Conservation (phyloP, 2,329 filamentous ascomycete species). For the Aspergillus pseudoglaucus region DNA sequence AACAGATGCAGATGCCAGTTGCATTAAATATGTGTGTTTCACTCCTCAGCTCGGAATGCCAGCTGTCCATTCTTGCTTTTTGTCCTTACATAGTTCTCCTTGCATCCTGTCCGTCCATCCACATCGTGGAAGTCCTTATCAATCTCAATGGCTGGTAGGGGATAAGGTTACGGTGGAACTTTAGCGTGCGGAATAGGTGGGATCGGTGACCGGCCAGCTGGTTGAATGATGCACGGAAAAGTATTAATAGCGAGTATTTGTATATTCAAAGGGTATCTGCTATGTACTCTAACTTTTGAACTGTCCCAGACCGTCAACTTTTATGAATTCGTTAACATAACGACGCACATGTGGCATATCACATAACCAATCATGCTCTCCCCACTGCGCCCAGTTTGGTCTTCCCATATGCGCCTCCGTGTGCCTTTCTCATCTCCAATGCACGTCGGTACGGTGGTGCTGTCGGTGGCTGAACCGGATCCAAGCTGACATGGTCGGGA, state of each 20-base stretch:
- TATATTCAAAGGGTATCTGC: constrained; percentile 10
- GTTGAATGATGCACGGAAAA: no score
- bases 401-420: constrained; percentile 72
- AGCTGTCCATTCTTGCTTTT: no score
- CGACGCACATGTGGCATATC: neutral
- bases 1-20: no score
- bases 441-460: constrained; percentile 92
- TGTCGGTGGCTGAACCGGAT: constrained; percentile 90
- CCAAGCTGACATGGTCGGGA: constrained; percentile 75
- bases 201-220: no score
- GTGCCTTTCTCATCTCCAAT: constrained; percentile 70
- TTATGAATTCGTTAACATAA: neutral
- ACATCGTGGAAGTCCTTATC: no score
- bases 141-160: no score
- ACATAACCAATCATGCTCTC: constrained; percentile 13
- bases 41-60: no score
- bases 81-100: no score
- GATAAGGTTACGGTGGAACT: no score
- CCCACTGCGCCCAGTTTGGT: constrained; percentile 43
- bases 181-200: no score
- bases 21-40: no score
- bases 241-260: neutral
- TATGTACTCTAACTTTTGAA: constrained; percentile 5
- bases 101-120: neutral
- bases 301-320: neutral